These are phyloP conservation scores for Panaeolus papilionaceus DNA, from an alignment of 768 basidiomycete species.

Conservation along the genomic window DNA sequence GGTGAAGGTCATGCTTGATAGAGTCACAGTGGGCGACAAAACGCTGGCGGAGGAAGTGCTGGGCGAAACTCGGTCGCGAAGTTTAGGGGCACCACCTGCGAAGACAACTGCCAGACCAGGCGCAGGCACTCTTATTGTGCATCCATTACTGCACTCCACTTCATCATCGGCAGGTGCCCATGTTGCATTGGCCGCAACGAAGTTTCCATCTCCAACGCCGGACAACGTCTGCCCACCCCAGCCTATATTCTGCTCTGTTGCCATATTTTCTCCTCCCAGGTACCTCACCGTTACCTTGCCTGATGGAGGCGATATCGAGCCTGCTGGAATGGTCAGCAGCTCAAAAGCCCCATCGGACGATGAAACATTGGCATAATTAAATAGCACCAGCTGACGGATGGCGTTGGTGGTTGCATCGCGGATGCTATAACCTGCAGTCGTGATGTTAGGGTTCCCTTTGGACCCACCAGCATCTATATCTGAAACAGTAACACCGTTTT, in stretches of 20 bases:
- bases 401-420: conserved; percentile 57
- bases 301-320: conserved; percentile 28
- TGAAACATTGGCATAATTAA: conserved; percentile 56
- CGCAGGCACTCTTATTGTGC: conserved; percentile 52
- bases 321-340: conserved; percentile 45
- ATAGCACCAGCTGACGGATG: conserved; percentile 49
- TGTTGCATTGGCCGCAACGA: conserved; percentile 35
- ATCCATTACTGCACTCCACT: conserved; percentile 49
- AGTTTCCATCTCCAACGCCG: conserved; percentile 46
- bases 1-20: too few species aligned
- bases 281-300: conserved; percentile 50
- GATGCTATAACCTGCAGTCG: conserved; percentile 60
- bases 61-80: not conserved
- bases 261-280: conserved; percentile 50
- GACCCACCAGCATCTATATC: conserved; percentile 54
- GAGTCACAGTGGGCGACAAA: not conserved
- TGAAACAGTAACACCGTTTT: conserved; percentile 48
- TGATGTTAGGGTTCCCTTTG: conserved; percentile 40
- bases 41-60: conserved; percentile 9
- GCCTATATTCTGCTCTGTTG: conserved; percentile 59
- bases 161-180: conserved; percentile 44
- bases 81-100: conserved; percentile 22
- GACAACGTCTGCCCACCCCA: conserved; percentile 65
- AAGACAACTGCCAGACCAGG: conserved; percentile 58
- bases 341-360: conserved; percentile 33